Evolutionary conservation across 495 filamentous ascomycete species (phyloP), one percentile per base, ranked within the genome.

Genomic region (Xylaria bambusicola): DNA sequence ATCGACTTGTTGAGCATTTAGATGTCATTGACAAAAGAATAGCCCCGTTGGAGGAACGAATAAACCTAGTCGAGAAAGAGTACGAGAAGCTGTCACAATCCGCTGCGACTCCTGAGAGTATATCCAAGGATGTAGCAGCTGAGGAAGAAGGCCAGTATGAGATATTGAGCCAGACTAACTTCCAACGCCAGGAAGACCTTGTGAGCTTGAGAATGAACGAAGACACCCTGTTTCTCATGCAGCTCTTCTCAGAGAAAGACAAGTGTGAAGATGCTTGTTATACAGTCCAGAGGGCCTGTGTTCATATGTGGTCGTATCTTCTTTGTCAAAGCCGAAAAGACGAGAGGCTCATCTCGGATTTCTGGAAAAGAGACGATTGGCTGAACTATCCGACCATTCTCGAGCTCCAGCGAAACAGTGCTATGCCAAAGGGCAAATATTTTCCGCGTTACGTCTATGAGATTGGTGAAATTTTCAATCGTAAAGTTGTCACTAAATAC

Each of bases 371-470:
- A 46, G 38, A 36, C 1, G 57, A 60, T 9, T 60, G 57, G 57
- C 13, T 36, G 18, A 60, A 60, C 24, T 47, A 53, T 27, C 57
- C 57, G n/a, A 33, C 35, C 31, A 60, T 60, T 29, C 42, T 60
- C 40, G 57, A 60, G 41, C 49, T 60, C 10, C 41, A 60, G 24
- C 48, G 40, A 27, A 52, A 31, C 40, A 18, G 35, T 23, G 6
- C 48, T 13, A 53, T 52, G 49, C 46, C 57, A 18, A 53, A 45
- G 41, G 57, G 40, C 41, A 60, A 47, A 47, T 52, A 52, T 26
- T 60, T 60, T 6, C 57, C 57, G 20, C 57, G 57, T 18, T 60
- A 38, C 18, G 29, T 60, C 40, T 60, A 60, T 44, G 57, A 60
- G 31, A 53, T 60, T 35, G 57, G 57, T 31, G 49, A 60, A 18